Conservation (phyloP, 2,329 filamentous ascomycete genomes). For the Cercospora sesami region DNA sequence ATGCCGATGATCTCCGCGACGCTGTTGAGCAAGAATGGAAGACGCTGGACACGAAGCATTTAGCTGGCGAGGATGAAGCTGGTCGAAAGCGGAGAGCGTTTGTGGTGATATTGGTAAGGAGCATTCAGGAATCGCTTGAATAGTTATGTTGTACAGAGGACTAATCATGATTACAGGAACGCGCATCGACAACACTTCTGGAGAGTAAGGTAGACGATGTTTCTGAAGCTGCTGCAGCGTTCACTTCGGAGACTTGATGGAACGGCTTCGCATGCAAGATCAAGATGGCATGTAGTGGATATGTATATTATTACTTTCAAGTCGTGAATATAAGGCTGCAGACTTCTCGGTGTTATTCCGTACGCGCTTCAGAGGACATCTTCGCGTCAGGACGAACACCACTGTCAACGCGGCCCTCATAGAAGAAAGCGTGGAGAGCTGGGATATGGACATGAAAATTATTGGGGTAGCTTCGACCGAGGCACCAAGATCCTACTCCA, state of each 20-base stretch:
- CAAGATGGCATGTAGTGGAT: background rate
- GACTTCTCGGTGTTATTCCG: background rate
- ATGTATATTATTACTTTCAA: background rate
- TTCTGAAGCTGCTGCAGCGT: background rate
- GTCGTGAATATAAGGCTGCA: background rate
- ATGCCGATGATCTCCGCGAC: slow-evolving; percentile 38
- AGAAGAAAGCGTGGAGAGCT: too few species aligned
- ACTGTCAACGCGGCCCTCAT: background rate
- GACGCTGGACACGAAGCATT: slow-evolving; percentile 35
- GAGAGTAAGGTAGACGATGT: background rate
- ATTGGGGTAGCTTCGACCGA: background rate
- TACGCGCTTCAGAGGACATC: background rate
- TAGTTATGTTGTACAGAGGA: background rate
- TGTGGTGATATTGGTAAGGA: slow-evolving; percentile 28
- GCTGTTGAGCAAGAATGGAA: slow-evolving; percentile 42
- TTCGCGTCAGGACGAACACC: background rate
- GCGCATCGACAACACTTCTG: background rate
- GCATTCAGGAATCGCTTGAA: background rate
- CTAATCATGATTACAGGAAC: background rate
- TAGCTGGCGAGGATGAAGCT: slow-evolving; percentile 38
- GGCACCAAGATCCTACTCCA: background rate
- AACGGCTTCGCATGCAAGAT: background rate
- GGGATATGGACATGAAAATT: too few species aligned
- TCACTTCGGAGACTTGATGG: background rate
- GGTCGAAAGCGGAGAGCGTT: slow-evolving; percentile 43